A percentile compares a stretch with the other conserved stretches of the same genome.
These are phyloP conservation scores for Trichoderma sp. DNA, from an alignment of 2,329 filamentous ascomycete species.

Conservation along the genomic window DNA sequence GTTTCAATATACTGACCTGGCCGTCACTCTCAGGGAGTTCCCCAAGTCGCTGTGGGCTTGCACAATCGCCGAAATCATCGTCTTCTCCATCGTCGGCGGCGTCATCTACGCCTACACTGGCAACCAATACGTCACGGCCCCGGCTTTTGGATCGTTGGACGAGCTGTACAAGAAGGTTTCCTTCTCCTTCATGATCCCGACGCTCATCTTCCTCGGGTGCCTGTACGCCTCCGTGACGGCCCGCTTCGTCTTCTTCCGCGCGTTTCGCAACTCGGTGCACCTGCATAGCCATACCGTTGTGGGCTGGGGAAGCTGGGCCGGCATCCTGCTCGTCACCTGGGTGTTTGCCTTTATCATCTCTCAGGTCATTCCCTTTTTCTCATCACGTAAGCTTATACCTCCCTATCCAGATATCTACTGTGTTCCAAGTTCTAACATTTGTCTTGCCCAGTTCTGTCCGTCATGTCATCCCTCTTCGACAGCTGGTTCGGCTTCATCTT, in stretches of 20 bases:
- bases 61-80: slow-evolving; percentile 82
- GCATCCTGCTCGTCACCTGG: slow-evolving; percentile 72
- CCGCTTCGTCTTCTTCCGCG: slow-evolving; percentile 87
- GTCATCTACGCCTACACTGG: slow-evolving; percentile 87
- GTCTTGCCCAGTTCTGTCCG: slow-evolving; percentile 54
- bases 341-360: slow-evolving; percentile 89
- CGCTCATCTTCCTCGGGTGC: slow-evolving; percentile 87
- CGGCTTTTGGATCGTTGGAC: slow-evolving; percentile 82
- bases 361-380: slow-evolving; percentile 92
- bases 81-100: slow-evolving; percentile 80
- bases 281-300: slow-evolving; percentile 77
- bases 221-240: slow-evolving; percentile 88
- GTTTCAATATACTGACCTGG: slow-evolving; percentile 35
- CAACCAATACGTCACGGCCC: slow-evolving; percentile 83
- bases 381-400: slow-evolving; percentile 56
- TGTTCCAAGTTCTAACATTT: not conserved
- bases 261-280: slow-evolving; percentile 79
- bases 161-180: slow-evolving; percentile 82
- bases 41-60: slow-evolving; percentile 91
- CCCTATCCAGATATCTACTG: not conserved
- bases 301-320: slow-evolving; percentile 79
- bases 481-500: slow-evolving; percentile 96
- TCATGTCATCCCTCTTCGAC: slow-evolving; percentile 88
- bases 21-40: slow-evolving; percentile 66
- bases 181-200: slow-evolving; percentile 95